A percentile compares a stretch with the other conserved stretches of the same genome.
phyloP scores from a whole-genome alignment of 805 yeast genomes.

The Candida takata region DNA sequence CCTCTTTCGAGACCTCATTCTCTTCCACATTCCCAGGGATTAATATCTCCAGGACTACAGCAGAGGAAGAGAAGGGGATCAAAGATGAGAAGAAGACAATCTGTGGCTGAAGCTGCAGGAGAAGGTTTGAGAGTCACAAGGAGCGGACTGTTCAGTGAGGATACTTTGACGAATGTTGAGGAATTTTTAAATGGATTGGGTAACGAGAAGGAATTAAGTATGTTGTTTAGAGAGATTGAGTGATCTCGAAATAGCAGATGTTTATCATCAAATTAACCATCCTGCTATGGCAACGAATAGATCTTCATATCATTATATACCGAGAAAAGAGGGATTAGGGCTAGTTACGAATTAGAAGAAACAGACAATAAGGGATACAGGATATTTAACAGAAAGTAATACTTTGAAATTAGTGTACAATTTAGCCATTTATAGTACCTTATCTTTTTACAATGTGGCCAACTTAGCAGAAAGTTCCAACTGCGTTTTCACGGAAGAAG shows the following conservation, averaged over 20 bases:
- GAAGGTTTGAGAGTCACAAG: constrained; percentile 73
- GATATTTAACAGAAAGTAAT: not conserved
- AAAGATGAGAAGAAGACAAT: constrained; percentile 49
- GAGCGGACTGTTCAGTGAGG: constrained; percentile 71
- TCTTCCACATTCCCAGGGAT: not conserved
- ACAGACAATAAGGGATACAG: not conserved
- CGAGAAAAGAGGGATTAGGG: not conserved
- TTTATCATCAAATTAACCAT: not conserved
- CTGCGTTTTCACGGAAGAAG: constrained; percentile 80
- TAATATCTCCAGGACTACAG: not conserved
- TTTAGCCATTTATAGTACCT: constrained; percentile 20
- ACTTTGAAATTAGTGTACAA: not conserved
- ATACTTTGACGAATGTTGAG: constrained; percentile 67
- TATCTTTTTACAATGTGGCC: constrained; percentile 35
- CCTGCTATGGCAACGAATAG: too few relatives aligned
- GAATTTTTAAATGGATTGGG: constrained; percentile 53
- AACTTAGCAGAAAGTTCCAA: constrained; percentile 71
- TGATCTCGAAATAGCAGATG: not conserved
- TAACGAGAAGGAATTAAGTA: constrained; percentile 32
- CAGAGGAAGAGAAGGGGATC: constrained; percentile 20
- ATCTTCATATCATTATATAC: not conserved
- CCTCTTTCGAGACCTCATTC: constrained; percentile 4
- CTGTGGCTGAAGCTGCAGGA: constrained; percentile 66
- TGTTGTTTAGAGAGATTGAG: constrained; percentile 24
- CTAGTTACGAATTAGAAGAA: not conserved